Evolutionary conservation across 768 basidiomycete genomes (phyloP), one percentile per base, ranked within the genome.

Genomic region (Mrakia gelida): DNA sequence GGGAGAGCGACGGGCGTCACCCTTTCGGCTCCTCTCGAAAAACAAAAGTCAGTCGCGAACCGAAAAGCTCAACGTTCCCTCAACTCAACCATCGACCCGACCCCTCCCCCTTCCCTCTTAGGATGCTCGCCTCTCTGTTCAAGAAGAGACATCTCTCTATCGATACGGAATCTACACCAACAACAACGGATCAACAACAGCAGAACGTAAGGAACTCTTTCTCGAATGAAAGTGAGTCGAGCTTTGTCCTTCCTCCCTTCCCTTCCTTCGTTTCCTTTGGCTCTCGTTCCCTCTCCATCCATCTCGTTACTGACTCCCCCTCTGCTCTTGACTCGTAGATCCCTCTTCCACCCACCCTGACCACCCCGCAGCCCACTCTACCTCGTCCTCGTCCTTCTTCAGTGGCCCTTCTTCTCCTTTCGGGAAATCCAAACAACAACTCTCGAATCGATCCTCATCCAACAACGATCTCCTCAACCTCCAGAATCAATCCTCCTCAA

Each of bases 41-140:
- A 52, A 52, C 4, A 52, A 21, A 52, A 52, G 49, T 52, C 49
- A 52, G 49, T 52, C 49, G 49, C 49, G 49, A 52, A 52, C 5
- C 5, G 45, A 45, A 15, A 6, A 1, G 45, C 11, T 52, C 49
- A 16, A 54, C 52, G 52, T 54, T 23, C 52, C 52, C 18, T 28
- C 23, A 59, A 26, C 18, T 28, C 23, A 59, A 26, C 59, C 59
- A 16, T 54, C 52, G 26, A 26, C 59, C 59, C 1, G 1, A 3
- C 18, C 26, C 28, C 2, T 13, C 10, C 56, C 56, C 3, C n/a
- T 59, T n/a, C 26, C 59, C 59, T 59, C 10, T n/a, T 41, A 34
- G 23, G 38, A 77, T 77, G 76, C 71, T 77, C 52, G 70, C 76
- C 1, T 62, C 56, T 13, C 70, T 77, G 30, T 77, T 77, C 71